Evolutionary conservation across 2,329 filamentous ascomycete genomes (phyloP), one percentile per base, ranked within the genome.

Genomic region (Incumbomyces lentus): DNA sequence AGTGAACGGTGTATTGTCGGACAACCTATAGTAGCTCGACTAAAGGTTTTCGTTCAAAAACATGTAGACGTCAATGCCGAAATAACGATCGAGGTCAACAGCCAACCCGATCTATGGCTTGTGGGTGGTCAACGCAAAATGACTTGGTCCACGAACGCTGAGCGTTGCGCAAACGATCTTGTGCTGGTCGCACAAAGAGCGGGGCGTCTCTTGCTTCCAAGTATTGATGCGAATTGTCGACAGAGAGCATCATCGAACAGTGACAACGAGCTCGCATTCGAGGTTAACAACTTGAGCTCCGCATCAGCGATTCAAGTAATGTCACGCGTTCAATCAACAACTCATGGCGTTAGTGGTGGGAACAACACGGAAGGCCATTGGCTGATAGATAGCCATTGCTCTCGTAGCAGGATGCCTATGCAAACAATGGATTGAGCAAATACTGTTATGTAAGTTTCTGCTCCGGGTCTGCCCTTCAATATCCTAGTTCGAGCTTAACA

Each of bases 151-250:
- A 14, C 6, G 22, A 30, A 17, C 26, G 46, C 33, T 19, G 62
- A 63, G 6, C 41, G 67, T 77, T 52, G 68, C 67, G 37, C 70
- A 77, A 29, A 34, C 48, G 76, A 80, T 0, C 66, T 96, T 6
- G 70, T 93, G 44, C 69, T 96, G 8, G 79, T 96, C 11, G 88
- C 92, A 1, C 73, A 95, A 38, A 77, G 82, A 44, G 73, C 86
- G 22, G 90, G 92, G 1, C 79, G 79, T 60, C 65, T 92, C n/a
- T 73, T 87, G 1, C 78, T 88, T 22, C 92, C 92, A 0, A 74
- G 67, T 6, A 72, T 96, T 2, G 88, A 95, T 42, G 82, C 96
- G 31, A 78, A 82, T 47, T 54, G 50, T 44, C 46, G 51, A 13
- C 46, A 46, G 38, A 17, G 4, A 14, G 4, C n/a, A n/a, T 14